These are phyloP conservation scores for Paraconiothyrium brasiliense DNA, from an alignment of 2,329 filamentous ascomycete genomes.

Conservation along the genomic window DNA sequence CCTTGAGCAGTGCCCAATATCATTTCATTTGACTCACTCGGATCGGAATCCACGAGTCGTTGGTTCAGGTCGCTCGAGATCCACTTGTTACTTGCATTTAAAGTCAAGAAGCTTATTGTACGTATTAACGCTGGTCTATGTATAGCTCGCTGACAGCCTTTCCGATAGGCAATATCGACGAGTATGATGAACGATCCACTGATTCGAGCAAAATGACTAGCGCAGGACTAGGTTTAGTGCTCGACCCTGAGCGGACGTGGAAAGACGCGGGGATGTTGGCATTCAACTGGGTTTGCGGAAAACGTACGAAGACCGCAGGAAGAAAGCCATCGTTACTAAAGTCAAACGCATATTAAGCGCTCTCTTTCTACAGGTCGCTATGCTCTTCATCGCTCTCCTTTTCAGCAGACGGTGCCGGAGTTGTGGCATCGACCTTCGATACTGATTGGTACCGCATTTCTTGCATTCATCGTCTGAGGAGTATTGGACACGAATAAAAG, in stretches of 20 bases:
- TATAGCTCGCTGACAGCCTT: background rate
- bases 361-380: background rate
- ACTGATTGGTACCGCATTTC: too few relatives aligned
- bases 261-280: background rate
- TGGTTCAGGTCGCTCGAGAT: background rate
- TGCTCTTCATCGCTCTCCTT: background rate
- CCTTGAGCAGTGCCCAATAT: background rate
- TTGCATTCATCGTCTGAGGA: too few relatives aligned
- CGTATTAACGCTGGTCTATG: background rate
- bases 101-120: background rate
- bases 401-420: background rate
- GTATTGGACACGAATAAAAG: too few relatives aligned
- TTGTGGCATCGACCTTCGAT: too few relatives aligned
- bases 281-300: background rate
- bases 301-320: background rate
- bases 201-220: background rate
- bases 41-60: background rate
- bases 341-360: too few relatives aligned
- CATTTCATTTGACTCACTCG: background rate
- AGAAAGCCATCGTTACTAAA: too few relatives aligned
- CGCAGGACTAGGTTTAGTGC: background rate
- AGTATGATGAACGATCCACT: background rate
- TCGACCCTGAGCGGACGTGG: background rate
- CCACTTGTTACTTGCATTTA: background rate
- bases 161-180: background rate